These are phyloP conservation scores for Filobasidium floriforme DNA, from an alignment of 768 basidiomycete species.

Conservation along the genomic window DNA sequence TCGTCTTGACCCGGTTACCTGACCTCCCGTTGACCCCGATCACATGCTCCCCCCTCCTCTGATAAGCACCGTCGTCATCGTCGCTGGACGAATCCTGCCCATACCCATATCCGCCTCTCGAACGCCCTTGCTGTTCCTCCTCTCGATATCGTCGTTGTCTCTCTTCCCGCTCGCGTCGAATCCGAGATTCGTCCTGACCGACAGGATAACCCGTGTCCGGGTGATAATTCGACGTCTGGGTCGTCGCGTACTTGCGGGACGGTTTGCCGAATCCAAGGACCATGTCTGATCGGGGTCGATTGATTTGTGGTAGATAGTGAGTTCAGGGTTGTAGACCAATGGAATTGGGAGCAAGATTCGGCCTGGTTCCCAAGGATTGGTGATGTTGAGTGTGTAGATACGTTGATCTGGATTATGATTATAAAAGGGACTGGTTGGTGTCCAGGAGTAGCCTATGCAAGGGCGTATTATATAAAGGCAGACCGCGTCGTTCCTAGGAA, in stretches of 20 bases:
- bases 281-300: slow-evolving; percentile 1
- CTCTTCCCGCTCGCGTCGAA: neutral
- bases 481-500: too few relatives aligned
- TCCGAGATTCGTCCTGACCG: slow-evolving; percentile 4
- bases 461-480: too few relatives aligned
- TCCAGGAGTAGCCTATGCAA: too few relatives aligned
- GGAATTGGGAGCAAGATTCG: too few relatives aligned
- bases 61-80: neutral
- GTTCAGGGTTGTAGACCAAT: neutral
- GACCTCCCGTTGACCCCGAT: neutral
- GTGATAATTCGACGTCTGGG: slow-evolving; percentile 14
- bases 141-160: slow-evolving; percentile 5
- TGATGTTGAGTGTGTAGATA: too few relatives aligned
- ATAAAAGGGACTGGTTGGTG: too few relatives aligned
- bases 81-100: neutral
- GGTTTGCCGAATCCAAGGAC: slow-evolving; percentile 20
- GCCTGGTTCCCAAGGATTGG: too few relatives aligned
- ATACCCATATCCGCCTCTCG: slow-evolving; percentile 1
- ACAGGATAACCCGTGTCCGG: slow-evolving; percentile 17
- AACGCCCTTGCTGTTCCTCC: neutral
- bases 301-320: neutral
- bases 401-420: too few relatives aligned
- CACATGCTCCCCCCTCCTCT: neutral
- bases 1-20: neutral
- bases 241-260: slow-evolving; percentile 14